Percentiles rank a stretch among this genome's conserved stretches.
phyloP scores from a whole-genome alignment of 371 early-diverging fungal species.

The Mortierella sp. region DNA sequence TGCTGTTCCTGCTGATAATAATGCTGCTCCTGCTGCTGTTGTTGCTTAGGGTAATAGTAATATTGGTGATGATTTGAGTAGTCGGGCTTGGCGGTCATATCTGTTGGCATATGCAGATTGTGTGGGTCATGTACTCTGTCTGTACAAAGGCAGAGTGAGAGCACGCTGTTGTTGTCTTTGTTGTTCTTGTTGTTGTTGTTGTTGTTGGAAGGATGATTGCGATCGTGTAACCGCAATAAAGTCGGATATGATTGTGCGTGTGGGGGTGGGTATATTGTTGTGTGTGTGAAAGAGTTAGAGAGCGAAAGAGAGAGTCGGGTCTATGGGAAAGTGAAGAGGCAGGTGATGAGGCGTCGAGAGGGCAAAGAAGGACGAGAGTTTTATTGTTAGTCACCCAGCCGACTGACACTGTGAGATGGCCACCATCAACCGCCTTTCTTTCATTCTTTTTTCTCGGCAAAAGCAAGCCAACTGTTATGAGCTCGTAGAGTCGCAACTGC shows the following conservation, averaged over 20 bases:
- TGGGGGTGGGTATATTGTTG: not conserved
- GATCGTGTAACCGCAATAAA: constrained; percentile 35
- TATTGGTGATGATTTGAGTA: not conserved
- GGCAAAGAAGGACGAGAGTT: too few species aligned
- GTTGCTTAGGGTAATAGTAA: constrained; percentile 2
- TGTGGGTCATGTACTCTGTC: constrained; percentile 10
- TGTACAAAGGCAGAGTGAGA: not conserved
- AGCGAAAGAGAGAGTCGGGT: not conserved
- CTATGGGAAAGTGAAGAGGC: not conserved
- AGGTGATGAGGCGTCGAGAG: not conserved
- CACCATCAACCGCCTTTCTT: not conserved
- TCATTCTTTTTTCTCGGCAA: not conserved
- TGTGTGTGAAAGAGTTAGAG: not conserved
- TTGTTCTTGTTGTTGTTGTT: constrained; percentile 13
- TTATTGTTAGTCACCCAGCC: constrained; percentile 13
- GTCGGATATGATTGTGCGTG: not conserved
- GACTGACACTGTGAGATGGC: not conserved
- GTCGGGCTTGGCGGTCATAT: constrained; percentile 20
- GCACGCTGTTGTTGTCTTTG: not conserved
- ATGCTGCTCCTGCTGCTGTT: constrained; percentile 11
- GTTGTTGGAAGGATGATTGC: not conserved
- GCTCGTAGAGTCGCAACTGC: not conserved
- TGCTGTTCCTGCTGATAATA: constrained; percentile 9
- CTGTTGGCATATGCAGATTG: constrained; percentile 3
- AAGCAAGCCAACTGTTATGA: not conserved